phyloP scores from a whole-genome alignment of 352 stramenopile genomes.

The Saprolegnia parasitica region DNA sequence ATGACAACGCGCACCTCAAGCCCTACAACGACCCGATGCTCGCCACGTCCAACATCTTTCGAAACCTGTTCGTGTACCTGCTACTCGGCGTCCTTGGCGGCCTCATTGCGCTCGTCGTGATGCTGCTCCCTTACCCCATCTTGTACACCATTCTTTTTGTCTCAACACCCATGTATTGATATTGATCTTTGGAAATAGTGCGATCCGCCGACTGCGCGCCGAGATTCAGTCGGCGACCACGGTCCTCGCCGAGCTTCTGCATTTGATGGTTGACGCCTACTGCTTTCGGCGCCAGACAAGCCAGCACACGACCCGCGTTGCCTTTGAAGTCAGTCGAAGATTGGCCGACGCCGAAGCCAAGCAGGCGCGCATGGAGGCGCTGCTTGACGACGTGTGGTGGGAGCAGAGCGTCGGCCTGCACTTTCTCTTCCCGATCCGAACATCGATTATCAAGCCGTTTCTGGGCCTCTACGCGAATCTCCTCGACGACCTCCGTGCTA shows the following conservation, averaged over 20 bases:
- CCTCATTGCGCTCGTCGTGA: conserved; percentile 61
- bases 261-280: conserved; percentile 77
- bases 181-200: too few relatives aligned
- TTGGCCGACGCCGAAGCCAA: conserved; percentile 49
- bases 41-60: conserved; percentile 44
- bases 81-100: conserved; percentile 61
- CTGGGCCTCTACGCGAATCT: conserved; percentile 59
- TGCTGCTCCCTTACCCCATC: conserved; percentile 71
- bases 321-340: conserved; percentile 63
- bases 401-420: conserved; percentile 72
- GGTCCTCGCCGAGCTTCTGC: conserved; percentile 61
- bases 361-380: conserved; percentile 46
- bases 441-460: conserved; percentile 61
- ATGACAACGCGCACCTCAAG: conserved; percentile 43
- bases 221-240: conserved; percentile 44
- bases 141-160: conserved; percentile 46
- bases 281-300: conserved; percentile 85
- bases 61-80: conserved; percentile 70
- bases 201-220: conserved; percentile 44
- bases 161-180: not conserved
- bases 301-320: conserved; percentile 74
- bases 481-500: conserved; percentile 54
- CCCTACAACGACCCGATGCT: not conserved
- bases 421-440: conserved; percentile 59
- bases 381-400: conserved; percentile 75